A percentile compares a stretch with the other conserved stretches of the same genome.
phyloP scores from a whole-genome alignment of 2,329 filamentous ascomycete genomes.

The Beauveria pseudobassiana region DNA sequence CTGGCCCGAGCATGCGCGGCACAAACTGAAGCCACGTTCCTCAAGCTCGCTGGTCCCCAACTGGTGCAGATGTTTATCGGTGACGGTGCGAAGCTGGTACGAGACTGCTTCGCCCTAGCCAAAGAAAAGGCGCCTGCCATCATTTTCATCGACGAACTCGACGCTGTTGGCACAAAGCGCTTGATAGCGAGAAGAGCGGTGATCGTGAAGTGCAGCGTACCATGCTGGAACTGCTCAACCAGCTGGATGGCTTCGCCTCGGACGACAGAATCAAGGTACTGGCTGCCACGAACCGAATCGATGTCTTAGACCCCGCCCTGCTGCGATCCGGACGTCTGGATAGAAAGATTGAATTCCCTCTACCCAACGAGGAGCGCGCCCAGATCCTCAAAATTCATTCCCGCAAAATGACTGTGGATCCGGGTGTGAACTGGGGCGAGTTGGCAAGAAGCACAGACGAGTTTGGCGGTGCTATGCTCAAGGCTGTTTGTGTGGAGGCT shows the following conservation, averaged over 20 bases:
- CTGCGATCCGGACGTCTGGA: constrained; percentile 88
- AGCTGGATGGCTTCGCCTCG: constrained; percentile 94
- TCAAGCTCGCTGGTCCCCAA: constrained; percentile 95
- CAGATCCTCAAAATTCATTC: constrained; percentile 98
- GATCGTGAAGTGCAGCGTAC: constrained; percentile 97
- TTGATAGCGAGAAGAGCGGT: constrained; percentile 98
- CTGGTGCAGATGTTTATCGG: constrained; percentile 99
- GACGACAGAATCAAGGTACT: constrained; percentile 96
- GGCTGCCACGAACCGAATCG: constrained; percentile 88
- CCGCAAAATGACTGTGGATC: constrained; percentile 95
- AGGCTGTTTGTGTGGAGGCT: constrained; percentile 97
- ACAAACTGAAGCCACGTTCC: constrained; percentile 96
- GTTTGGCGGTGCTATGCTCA: constrained; percentile 94
- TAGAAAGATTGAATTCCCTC: constrained; percentile 95
- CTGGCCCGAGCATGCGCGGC: constrained; percentile 93
- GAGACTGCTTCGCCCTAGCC: constrained; percentile 93
- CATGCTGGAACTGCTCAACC: constrained; percentile 97
- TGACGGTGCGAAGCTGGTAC: constrained; percentile 93
- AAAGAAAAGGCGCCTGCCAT: constrained; percentile 99
- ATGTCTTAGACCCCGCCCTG: constrained; percentile 86
- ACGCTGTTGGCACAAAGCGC: constrained; percentile 96
- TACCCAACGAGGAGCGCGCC: constrained; percentile 94
- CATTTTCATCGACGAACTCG: constrained; percentile 98
- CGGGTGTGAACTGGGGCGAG: constrained; percentile 91
- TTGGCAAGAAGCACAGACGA: constrained; percentile 94